Percentiles rank a stretch among this genome's conserved stretches.
phyloP scores from a whole-genome alignment of 2,329 filamentous ascomycete species.

The Pseudogymnoascus sp. region DNA sequence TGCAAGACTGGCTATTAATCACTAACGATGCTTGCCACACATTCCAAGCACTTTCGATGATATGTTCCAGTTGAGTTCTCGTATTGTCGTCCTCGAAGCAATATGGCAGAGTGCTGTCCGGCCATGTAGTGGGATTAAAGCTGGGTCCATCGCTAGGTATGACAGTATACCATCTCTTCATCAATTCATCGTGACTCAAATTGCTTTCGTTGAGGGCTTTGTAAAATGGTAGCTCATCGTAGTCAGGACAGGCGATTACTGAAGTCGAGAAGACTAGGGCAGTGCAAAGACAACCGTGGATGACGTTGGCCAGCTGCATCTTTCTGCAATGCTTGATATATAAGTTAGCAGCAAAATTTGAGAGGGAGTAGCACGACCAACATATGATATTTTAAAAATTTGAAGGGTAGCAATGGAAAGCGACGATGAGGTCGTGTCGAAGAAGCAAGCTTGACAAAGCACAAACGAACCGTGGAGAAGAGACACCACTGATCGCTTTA shows the following conservation, averaged over 20 bases:
- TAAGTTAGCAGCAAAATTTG: not conserved
- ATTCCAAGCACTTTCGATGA: slow-evolving; percentile 3
- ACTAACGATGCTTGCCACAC: slow-evolving; percentile 2
- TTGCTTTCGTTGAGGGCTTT: not conserved
- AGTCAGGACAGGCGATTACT: not conserved
- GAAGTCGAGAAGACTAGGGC: not conserved
- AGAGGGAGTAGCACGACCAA: not conserved
- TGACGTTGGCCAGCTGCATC: not conserved
- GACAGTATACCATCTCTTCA: not conserved
- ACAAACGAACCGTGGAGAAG: not conserved
- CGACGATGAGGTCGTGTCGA: not conserved
- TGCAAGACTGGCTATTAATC: not conserved
- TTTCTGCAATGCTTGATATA: not conserved
- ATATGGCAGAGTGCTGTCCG: not conserved
- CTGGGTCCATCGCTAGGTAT: not conserved
- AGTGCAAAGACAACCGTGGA: not conserved
- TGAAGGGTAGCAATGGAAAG: not conserved
- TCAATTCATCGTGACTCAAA: not conserved
- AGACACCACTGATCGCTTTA: not conserved
- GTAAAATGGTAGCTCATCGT: not conserved
- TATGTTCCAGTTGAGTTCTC: not conserved
- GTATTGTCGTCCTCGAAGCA: slow-evolving; percentile 7
- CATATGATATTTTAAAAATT: not conserved
- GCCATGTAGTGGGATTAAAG: not conserved
- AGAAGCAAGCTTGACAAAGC: not conserved